Evolutionary conservation across 805 yeast species (phyloP).

Genomic region (Yarrowia keelungensis): DNA sequence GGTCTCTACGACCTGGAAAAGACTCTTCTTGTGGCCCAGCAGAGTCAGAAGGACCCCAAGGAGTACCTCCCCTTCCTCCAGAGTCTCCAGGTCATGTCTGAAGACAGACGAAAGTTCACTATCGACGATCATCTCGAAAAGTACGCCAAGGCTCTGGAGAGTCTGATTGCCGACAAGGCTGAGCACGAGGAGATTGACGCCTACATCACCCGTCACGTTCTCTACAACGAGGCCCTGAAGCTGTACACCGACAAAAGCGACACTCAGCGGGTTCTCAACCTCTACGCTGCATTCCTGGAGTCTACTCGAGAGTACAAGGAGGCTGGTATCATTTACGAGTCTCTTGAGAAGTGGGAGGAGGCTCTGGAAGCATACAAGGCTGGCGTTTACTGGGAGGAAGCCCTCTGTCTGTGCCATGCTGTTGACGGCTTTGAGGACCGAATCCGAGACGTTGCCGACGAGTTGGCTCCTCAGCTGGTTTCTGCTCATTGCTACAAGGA

Average conservation of each 20-base stretch:
- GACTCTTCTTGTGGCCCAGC: slow-evolving; percentile 87
- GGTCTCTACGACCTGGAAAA: slow-evolving; percentile 82
- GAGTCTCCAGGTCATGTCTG: slow-evolving; percentile 70
- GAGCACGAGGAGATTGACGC: slow-evolving; percentile 61
- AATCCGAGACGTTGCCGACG: slow-evolving; percentile 59
- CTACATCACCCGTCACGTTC: slow-evolving; percentile 70
- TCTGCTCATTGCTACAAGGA: slow-evolving; percentile 71
- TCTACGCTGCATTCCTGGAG: slow-evolving; percentile 69
- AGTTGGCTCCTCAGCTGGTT: slow-evolving; percentile 63
- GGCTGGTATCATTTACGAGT: slow-evolving; percentile 81
- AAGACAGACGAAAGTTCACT: slow-evolving; percentile 69
- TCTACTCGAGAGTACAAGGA: slow-evolving; percentile 67
- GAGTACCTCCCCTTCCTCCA: slow-evolving; percentile 94
- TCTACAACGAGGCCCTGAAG: slow-evolving; percentile 72
- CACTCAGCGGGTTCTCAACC: slow-evolving; percentile 56
- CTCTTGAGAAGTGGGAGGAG: slow-evolving; percentile 59
- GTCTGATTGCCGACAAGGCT: slow-evolving; percentile 55
- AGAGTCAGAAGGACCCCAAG: slow-evolving; percentile 96
- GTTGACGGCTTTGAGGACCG: slow-evolving; percentile 52
- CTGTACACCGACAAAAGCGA: slow-evolving; percentile 62
- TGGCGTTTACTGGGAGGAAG: slow-evolving; percentile 86
- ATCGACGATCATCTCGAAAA: slow-evolving; percentile 81
- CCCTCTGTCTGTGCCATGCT: slow-evolving; percentile 53
- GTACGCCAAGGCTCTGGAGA: slow-evolving; percentile 73
- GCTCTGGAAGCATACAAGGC: slow-evolving; percentile 75